A percentile compares a stretch with the other conserved stretches of the same genome.
Evolutionary conservation across 768 basidiomycete species (phyloP).

Genomic region (Aureoboletus auriporus): DNA sequence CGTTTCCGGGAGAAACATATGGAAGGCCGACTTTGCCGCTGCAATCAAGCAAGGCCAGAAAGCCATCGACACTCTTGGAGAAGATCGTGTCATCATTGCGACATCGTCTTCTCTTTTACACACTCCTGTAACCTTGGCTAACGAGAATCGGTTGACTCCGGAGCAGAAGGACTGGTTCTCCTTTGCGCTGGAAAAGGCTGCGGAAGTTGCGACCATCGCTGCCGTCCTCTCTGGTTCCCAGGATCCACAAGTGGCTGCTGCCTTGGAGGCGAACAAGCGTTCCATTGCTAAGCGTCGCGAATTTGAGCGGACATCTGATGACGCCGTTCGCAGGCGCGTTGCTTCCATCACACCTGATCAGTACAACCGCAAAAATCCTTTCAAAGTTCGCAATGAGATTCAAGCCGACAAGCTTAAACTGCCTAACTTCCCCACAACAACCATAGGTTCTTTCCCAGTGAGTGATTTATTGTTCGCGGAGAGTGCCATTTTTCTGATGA

Average conservation of each 20-base stretch:
- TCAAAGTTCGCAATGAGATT: conserved; percentile 79
- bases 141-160: conserved; percentile 83
- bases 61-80: conserved; percentile 78
- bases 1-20: conserved; percentile 98
- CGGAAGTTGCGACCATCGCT: conserved; percentile 86
- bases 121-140: conserved; percentile 92
- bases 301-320: conserved; percentile 92
- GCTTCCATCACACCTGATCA: conserved; percentile 82
- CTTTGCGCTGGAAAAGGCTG: conserved; percentile 94
- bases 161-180: conserved; percentile 98
- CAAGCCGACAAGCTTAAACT: conserved; percentile 87
- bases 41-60: conserved; percentile 81
- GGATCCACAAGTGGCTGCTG: conserved; percentile 61
- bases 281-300: conserved; percentile 93
- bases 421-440: conserved; percentile 97
- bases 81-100: conserved; percentile 86
- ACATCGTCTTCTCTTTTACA: conserved; percentile 98
- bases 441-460: conserved; percentile 97
- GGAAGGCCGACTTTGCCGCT: conserved; percentile 92
- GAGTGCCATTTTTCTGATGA: conserved; percentile 5
- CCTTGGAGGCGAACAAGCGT: conserved; percentile 82
- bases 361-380: conserved; percentile 86
- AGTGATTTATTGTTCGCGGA: conserved; percentile 17
- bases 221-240: conserved; percentile 83
- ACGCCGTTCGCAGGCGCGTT: conserved; percentile 92